phyloP scores from a whole-genome alignment of 495 filamentous ascomycete genomes.

The Neurospora sublineolata region DNA sequence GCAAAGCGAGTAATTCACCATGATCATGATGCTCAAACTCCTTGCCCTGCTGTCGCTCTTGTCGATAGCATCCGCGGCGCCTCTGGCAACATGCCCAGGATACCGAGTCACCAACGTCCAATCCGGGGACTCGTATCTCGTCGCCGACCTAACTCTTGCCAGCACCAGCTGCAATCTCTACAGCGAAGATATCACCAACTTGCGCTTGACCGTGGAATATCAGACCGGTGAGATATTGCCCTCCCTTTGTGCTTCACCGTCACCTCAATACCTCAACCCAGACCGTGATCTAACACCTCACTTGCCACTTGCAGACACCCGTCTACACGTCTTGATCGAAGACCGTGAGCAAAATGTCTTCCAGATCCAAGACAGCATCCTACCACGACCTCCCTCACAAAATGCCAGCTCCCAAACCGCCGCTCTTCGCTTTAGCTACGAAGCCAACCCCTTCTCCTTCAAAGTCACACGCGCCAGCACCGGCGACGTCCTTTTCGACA shows the following conservation, averaged over 20 bases:
- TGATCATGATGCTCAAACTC: neutral
- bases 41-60: constrained; percentile 28
- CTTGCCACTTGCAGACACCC: constrained; percentile 40
- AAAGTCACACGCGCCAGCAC: constrained; percentile 46
- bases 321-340: constrained; percentile 73
- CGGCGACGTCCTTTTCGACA: constrained; percentile 69
- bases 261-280: neutral
- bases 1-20: neutral
- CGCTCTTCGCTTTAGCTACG: constrained; percentile 52
- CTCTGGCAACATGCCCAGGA: constrained; percentile 48
- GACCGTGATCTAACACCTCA: constrained; percentile 1
- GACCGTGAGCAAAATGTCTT: constrained; percentile 62
- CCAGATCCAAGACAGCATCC: constrained; percentile 60
- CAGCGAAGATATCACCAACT: constrained; percentile 50
- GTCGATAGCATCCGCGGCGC: constrained; percentile 18
- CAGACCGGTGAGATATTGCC: constrained; percentile 48
- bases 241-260: neutral
- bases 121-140: constrained; percentile 36
- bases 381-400: constrained; percentile 45
- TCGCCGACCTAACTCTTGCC: constrained; percentile 53
- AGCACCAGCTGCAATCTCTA: constrained; percentile 57
- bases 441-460: constrained; percentile 65
- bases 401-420: constrained; percentile 17
- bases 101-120: constrained; percentile 57
- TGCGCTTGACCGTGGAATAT: constrained; percentile 63